These are phyloP conservation scores for Didymella keratinophila DNA, from an alignment of 2,329 filamentous ascomycete genomes.

Conservation along the genomic window DNA sequence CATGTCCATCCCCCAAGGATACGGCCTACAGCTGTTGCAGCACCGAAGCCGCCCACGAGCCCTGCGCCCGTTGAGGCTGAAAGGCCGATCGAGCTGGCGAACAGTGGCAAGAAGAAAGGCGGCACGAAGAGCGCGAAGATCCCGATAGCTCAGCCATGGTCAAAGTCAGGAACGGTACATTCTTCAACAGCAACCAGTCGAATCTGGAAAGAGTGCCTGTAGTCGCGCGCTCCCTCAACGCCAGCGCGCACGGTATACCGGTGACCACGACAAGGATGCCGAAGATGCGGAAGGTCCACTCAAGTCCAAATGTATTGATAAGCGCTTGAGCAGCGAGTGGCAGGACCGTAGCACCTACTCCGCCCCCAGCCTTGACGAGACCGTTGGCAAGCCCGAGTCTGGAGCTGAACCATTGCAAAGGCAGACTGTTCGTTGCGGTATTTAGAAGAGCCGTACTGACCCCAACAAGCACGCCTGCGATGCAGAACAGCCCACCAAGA, in stretches of 20 bases:
- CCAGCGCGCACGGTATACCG: slow-evolving; percentile 36
- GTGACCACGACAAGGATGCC: slow-evolving; percentile 36
- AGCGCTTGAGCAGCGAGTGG: slow-evolving; percentile 38
- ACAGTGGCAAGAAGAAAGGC: slow-evolving; percentile 34
- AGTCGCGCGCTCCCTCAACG: slow-evolving; percentile 34
- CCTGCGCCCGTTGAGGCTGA: slow-evolving; percentile 33
- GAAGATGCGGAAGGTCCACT: slow-evolving; percentile 44
- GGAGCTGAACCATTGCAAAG: slow-evolving; percentile 42
- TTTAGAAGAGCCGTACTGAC: background rate
- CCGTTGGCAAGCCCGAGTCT: slow-evolving; percentile 40
- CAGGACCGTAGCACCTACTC: slow-evolving; percentile 39
- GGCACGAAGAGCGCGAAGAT: slow-evolving; percentile 44
- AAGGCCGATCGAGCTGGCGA: background rate
- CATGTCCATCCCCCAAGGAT: slow-evolving; percentile 39
- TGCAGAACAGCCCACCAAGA: too few relatives aligned
- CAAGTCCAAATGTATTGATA: slow-evolving; percentile 37
- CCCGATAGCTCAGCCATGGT: slow-evolving; percentile 37
- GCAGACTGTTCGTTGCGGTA: slow-evolving; percentile 28
- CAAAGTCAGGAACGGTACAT: slow-evolving; percentile 35
- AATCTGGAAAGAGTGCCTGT: background rate
- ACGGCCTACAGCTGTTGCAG: slow-evolving; percentile 40
- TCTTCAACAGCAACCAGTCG: slow-evolving; percentile 16
- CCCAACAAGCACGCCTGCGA: too few relatives aligned
- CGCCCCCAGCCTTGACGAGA: slow-evolving; percentile 41
- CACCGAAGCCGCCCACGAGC: slow-evolving; percentile 22